These are phyloP conservation scores for Rhynchosporium agropyri DNA, from an alignment of 2,329 filamentous ascomycete species.

Conservation along the genomic window DNA sequence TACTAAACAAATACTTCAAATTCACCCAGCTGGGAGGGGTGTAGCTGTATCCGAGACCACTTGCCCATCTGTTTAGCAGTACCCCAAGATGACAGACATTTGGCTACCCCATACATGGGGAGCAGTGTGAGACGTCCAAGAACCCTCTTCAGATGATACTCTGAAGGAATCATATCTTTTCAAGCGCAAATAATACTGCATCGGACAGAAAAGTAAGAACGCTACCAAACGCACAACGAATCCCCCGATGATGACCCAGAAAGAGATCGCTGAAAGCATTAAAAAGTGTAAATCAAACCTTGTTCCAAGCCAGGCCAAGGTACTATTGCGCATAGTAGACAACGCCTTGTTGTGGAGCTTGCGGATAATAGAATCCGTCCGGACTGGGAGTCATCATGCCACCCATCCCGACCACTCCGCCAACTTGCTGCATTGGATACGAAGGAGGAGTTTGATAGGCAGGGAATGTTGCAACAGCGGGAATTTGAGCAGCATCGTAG, in stretches of 20 bases:
- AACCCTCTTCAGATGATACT: slow-evolving; percentile 30
- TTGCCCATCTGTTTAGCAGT: slow-evolving; percentile 22
- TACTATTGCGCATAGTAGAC: slow-evolving; percentile 63
- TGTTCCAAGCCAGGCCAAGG: neutral
- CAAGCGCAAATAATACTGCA: slow-evolving; percentile 27
- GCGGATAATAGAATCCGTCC: slow-evolving; percentile 72
- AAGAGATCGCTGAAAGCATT: slow-evolving; percentile 40
- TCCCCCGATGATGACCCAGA: slow-evolving; percentile 32
- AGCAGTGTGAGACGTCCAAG: slow-evolving; percentile 20
- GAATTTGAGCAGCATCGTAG: slow-evolving; percentile 76
- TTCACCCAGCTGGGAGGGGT: slow-evolving; percentile 34
- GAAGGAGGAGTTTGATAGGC: slow-evolving; percentile 53
- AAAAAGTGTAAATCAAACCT: slow-evolving; percentile 37
- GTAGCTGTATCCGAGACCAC: slow-evolving; percentile 28
- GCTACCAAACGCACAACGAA: slow-evolving; percentile 38
- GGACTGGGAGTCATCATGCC: slow-evolving; percentile 76
- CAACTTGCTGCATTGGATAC: slow-evolving; percentile 56
- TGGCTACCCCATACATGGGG: slow-evolving; percentile 14
- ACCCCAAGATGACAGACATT: slow-evolving; percentile 28
- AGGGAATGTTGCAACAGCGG: slow-evolving; percentile 46
- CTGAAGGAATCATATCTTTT: slow-evolving; percentile 34
- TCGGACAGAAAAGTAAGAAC: slow-evolving; percentile 31
- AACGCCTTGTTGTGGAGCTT: slow-evolving; percentile 54
- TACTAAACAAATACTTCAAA: slow-evolving; percentile 31
- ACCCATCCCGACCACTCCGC: slow-evolving; percentile 68